Evolutionary conservation across 441 rosid genomes (phyloP), one percentile per base, ranked within the genome.

Genomic region (Capsella rubella): DNA sequence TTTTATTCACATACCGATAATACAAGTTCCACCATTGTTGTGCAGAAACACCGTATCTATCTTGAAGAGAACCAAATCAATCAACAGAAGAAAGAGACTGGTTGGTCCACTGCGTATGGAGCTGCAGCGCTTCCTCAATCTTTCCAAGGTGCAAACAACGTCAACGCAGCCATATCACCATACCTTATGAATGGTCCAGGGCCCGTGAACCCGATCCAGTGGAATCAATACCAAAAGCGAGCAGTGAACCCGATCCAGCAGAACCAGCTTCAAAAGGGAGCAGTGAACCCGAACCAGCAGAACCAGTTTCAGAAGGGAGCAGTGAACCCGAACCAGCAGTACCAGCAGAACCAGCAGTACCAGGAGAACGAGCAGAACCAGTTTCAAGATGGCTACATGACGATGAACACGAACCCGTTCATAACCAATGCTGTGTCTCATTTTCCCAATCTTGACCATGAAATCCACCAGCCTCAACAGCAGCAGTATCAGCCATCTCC

Each of bases 21-120:
- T 13, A 11, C 10, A 37, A 12, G 0, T 12, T 61, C 11, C 4
- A 50, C 31, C 14, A 4, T 25, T 31, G 43, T 6, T 35, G 15
- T 21, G 59, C 21, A 74, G 78, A 74, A 59, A 51, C 4, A 74
- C 25, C 72, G 78, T 18, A 5, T 16, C 6, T 13, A 7, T 66
- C 6, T 47, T 57, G 61, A 15, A 3, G 58, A 49, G n/a, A 6
- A 10, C 1, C 4, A 7, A 37, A 14, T 39, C 49, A 3, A 28
- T 65, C 13, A 37, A 49, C 10, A 8, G 27, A 2, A 3, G 7
- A 6, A 0, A 32, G 40, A 25, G 43, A 6, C 3, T 56, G 35
- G 4, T 66, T 14, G 15, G 59, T 9, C 71, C 13, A 27, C 3
- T 63, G 43, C 11, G 6, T 2, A 1, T 43, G 7, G 1, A 32